These are phyloP conservation scores for Blastobotrys peoriensis DNA, from an alignment of 805 yeast genomes.

Conservation along the genomic window DNA sequence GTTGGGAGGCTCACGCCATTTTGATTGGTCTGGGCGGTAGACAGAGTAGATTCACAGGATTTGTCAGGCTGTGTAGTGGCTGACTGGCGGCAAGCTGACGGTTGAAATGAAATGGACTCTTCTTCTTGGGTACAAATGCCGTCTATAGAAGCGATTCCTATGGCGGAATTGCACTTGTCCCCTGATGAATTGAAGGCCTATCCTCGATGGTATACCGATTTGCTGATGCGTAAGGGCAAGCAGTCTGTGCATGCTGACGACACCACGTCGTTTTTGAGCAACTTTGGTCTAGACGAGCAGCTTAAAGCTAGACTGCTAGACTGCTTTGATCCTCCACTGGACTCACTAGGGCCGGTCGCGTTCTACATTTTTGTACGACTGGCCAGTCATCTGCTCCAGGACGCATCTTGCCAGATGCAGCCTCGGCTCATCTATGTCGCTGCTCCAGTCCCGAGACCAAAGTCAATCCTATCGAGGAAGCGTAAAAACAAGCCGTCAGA, in stretches of 20 bases:
- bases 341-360: slow-evolving; percentile 75
- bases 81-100: too few relatives aligned
- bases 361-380: slow-evolving; percentile 83
- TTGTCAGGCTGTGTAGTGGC: too few relatives aligned
- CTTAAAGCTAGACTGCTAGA: slow-evolving; percentile 37
- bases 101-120: too few relatives aligned
- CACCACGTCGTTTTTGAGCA: slow-evolving; percentile 69
- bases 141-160: slow-evolving; percentile 13
- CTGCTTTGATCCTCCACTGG: slow-evolving; percentile 31
- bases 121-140: too few relatives aligned
- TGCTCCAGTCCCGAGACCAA: slow-evolving; percentile 74
- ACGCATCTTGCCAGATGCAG: slow-evolving; percentile 36
- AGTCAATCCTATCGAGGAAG: slow-evolving; percentile 63
- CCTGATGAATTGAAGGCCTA: slow-evolving; percentile 77
- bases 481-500: slow-evolving; percentile 27
- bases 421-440: slow-evolving; percentile 32
- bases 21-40: too few relatives aligned
- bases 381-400: slow-evolving; percentile 53
- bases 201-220: slow-evolving; percentile 88
- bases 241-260: slow-evolving; percentile 66
- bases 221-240: slow-evolving; percentile 60
- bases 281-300: slow-evolving; percentile 57
- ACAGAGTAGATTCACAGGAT: too few relatives aligned
- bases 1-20: too few relatives aligned
- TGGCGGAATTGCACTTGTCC: slow-evolving; percentile 50